A percentile compares a stretch with the other conserved stretches of the same genome.
Evolutionary conservation across 257 asterid genomes (phyloP).

Genomic region (Nicotiana sylvestris): DNA sequence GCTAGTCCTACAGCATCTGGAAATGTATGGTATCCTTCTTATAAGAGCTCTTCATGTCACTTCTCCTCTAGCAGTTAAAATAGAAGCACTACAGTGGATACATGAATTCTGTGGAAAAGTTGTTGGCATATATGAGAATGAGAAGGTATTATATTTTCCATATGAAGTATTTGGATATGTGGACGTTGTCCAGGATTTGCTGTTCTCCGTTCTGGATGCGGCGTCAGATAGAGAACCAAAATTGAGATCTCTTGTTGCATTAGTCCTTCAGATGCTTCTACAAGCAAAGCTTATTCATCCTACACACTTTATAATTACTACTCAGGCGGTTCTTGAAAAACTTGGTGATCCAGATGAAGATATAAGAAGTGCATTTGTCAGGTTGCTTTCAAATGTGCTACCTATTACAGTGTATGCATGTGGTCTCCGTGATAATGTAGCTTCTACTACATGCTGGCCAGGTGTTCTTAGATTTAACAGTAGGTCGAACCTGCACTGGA

Average conservation of each 20-base stretch:
- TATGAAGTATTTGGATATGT: constrained; percentile 63
- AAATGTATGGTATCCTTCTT: constrained; percentile 52
- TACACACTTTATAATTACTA: constrained; percentile 50
- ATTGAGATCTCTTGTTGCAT: constrained; percentile 71
- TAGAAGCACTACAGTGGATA: constrained; percentile 80
- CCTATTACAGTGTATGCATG: constrained; percentile 64
- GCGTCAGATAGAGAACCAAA: constrained; percentile 88
- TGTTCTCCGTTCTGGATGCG: constrained; percentile 59
- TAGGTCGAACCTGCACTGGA: constrained; percentile 63
- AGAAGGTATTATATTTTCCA: constrained; percentile 48
- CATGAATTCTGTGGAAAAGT: constrained; percentile 61
- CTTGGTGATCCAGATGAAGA: constrained; percentile 88
- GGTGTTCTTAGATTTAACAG: constrained; percentile 38
- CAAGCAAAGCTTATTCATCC: constrained; percentile 84
- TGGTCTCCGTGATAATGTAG: constrained; percentile 58
- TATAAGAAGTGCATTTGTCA: constrained; percentile 54
- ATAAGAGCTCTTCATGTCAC: constrained; percentile 56
- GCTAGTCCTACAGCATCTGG: constrained; percentile 51
- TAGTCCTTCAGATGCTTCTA: constrained; percentile 68
- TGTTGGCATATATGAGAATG: constrained; percentile 33
- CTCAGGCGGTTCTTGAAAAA: constrained; percentile 73
- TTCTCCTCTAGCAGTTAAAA: constrained; percentile 78
- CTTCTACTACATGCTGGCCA: constrained; percentile 38
- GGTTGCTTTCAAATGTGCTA: constrained; percentile 64
- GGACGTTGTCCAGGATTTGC: constrained; percentile 58